phyloP scores from a whole-genome alignment of 257 asterid genomes.

The Scutellaria galericulata region DNA sequence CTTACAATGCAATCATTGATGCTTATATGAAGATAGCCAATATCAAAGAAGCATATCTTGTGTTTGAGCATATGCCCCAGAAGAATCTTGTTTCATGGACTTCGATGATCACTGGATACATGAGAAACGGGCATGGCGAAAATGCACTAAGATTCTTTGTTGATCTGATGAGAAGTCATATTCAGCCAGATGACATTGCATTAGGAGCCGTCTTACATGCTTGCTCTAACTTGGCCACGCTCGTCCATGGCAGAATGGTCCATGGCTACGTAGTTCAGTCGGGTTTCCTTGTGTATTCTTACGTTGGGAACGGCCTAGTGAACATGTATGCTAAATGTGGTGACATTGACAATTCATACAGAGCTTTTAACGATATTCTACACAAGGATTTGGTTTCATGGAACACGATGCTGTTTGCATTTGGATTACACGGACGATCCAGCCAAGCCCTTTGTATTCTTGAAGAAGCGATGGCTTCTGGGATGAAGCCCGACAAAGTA shows the following conservation, averaged over 20 bases:
- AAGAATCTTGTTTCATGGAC: constrained; percentile 75
- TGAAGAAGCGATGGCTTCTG: constrained; percentile 52
- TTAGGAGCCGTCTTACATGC: constrained; percentile 77
- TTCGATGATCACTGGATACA: constrained; percentile 63
- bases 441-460: constrained; percentile 51
- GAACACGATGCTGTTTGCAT: constrained; percentile 72
- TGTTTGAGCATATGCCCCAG: constrained; percentile 47
- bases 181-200: constrained; percentile 62
- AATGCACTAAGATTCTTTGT: constrained; percentile 49
- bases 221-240: constrained; percentile 57
- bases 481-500: constrained; percentile 69
- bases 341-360: constrained; percentile 48
- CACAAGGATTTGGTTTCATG: constrained; percentile 63
- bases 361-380: constrained; percentile 47
- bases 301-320: constrained; percentile 57
- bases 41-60: constrained; percentile 46
- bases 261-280: constrained; percentile 51
- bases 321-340: constrained; percentile 78
- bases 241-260: constrained; percentile 51
- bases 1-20: constrained; percentile 69
- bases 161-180: constrained; percentile 42
- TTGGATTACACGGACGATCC: constrained; percentile 59
- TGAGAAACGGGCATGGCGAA: constrained; percentile 61
- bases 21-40: constrained; percentile 75
- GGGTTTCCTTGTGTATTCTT: constrained; percentile 56